These are phyloP conservation scores for Neofusicoccum parvum DNA, from an alignment of 2,329 filamentous ascomycete species.

Conservation along the genomic window DNA sequence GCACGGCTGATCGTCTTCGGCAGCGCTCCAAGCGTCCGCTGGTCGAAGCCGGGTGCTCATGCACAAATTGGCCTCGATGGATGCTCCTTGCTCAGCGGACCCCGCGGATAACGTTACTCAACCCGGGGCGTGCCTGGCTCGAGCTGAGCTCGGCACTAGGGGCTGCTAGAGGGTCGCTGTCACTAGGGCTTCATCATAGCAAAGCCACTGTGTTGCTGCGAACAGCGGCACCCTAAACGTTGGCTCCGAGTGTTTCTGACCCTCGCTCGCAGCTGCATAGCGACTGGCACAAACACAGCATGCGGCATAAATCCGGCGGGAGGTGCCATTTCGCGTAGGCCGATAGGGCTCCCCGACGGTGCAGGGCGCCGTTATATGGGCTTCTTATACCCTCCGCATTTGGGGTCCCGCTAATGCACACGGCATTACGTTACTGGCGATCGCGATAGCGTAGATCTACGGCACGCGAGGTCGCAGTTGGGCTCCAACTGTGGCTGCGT, in stretches of 20 bases:
- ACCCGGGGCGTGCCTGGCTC: not conserved
- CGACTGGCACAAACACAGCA: not conserved
- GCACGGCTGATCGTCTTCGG: constrained; percentile 9
- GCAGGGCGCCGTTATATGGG: not conserved
- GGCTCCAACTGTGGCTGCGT: not conserved
- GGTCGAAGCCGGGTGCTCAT: not conserved
- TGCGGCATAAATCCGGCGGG: constrained; percentile 9
- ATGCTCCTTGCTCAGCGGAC: not conserved
- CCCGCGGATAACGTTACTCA: not conserved
- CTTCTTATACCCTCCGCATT: constrained; percentile 7
- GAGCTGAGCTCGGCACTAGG: no score
- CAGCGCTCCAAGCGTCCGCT: not conserved
- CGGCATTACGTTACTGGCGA: constrained; percentile 14
- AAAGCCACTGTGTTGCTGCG: not conserved
- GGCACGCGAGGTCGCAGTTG: not conserved
- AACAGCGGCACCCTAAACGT: not conserved
- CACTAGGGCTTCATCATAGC: not conserved
- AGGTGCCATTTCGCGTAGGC: constrained; percentile 8
- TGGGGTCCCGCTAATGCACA: constrained; percentile 6
- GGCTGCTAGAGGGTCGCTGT: not conserved
- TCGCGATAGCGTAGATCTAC: not conserved
- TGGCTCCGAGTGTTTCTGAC: not conserved
- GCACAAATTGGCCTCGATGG: not conserved
- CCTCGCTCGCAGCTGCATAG: not conserved
- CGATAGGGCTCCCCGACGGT: not conserved